Evolutionary conservation across 225 moss, liverwort and hornwort species (phyloP).

Genomic region (Sphagnum tenellum): DNA sequence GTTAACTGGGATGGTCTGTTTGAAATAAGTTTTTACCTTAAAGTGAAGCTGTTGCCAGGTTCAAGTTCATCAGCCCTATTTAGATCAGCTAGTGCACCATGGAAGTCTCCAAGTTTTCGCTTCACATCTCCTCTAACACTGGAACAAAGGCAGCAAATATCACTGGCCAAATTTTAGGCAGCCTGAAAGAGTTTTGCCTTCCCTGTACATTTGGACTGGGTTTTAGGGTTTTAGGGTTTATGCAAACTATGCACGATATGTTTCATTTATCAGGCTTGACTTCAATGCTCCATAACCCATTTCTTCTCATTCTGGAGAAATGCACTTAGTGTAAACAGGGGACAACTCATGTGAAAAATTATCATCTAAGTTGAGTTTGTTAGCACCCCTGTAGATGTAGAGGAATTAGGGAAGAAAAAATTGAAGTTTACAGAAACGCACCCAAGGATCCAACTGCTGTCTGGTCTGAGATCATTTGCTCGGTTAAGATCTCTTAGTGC

Average conservation of each 20-base stretch:
- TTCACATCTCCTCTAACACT: slow-evolving; percentile 31
- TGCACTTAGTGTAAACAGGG: no score
- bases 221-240: no score
- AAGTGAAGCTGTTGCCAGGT: slow-evolving; percentile 17
- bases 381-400: no score
- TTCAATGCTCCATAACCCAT: no score
- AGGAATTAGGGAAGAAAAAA: no score
- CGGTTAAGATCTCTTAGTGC: slow-evolving; percentile 26
- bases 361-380: no score
- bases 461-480: slow-evolving; percentile 20
- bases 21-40: neutral
- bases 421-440: neutral
- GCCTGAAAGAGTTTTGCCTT: no score
- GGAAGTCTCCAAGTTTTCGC: slow-evolving; percentile 25
- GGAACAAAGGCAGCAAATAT: neutral
- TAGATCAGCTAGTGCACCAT: slow-evolving; percentile 14
- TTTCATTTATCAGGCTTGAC: no score
- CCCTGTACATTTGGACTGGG: no score
- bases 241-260: no score
- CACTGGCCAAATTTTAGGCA: neutral
- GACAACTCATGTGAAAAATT: no score
- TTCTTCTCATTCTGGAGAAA: no score
- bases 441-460: slow-evolving; percentile 28
- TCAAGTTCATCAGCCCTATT: slow-evolving; percentile 13
- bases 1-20: neutral